phyloP scores from a whole-genome alignment of 2,329 filamentous ascomycete genomes.

The Atkinsonella hypoxylon region DNA sequence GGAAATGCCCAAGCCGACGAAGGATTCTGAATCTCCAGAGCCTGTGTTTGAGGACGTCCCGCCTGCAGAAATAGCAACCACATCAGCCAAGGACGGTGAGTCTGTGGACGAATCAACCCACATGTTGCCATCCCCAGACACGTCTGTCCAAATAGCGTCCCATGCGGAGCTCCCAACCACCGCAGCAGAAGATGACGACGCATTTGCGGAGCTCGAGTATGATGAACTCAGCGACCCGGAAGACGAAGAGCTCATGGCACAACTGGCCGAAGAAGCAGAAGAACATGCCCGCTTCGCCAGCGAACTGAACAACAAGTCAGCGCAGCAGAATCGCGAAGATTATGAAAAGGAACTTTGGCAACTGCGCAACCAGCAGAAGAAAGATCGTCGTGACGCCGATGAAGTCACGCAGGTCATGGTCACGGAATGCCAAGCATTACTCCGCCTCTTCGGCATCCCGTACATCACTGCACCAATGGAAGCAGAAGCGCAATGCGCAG shows the following conservation, averaged over 20 bases:
- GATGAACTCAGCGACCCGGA: conserved; percentile 75
- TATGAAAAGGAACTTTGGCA: conserved; percentile 83
- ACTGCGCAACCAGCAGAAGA: conserved; percentile 87
- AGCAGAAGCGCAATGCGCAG: conserved; percentile 93
- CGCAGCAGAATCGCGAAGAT: conserved; percentile 57
- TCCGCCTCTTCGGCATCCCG: conserved; percentile 82
- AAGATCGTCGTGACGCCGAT: conserved; percentile 88
- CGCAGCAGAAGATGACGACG: conserved; percentile 25
- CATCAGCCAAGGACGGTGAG: neutral
- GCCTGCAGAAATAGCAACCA: conserved; percentile 10
- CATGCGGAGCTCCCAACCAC: neutral
- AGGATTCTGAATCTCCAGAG: conserved; percentile 22
- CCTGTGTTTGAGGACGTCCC: conserved; percentile 25
- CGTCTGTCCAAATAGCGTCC: neutral
- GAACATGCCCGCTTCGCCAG: conserved; percentile 91
- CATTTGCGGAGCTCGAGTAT: conserved; percentile 50
- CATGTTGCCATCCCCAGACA: neutral
- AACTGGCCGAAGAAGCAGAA: conserved; percentile 81
- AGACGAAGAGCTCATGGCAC: conserved; percentile 77
- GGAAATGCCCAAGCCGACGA: neutral
- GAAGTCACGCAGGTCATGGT: conserved; percentile 97
- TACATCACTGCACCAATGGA: conserved; percentile 99
- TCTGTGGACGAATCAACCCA: neutral
- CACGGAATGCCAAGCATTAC: conserved; percentile 81
- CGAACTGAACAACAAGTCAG: conserved; percentile 65